Percentiles rank a stretch among this genome's conserved stretches.
Conservation (phyloP, 176 grass and related monocot genomes). For the Miscanthus lutarioriparius region DNA sequence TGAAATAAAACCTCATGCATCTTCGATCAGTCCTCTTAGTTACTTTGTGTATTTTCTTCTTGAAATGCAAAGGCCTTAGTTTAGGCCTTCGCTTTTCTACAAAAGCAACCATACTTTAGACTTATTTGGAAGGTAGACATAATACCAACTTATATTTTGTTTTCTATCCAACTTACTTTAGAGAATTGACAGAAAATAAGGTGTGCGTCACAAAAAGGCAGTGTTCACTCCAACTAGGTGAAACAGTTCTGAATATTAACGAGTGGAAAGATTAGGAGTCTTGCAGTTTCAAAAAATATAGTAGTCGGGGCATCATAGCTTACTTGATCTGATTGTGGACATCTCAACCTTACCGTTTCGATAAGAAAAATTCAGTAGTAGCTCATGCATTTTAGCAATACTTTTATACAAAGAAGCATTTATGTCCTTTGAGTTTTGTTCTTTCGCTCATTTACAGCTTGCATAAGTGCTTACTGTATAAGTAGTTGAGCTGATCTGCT, state of each 20-base stretch:
- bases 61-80: slow-evolving; percentile 46
- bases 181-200: neutral
- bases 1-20: slow-evolving; percentile 13
- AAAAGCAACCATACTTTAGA: slow-evolving; percentile 33
- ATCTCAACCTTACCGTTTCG: slow-evolving; percentile 31
- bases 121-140: slow-evolving; percentile 7
- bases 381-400: slow-evolving; percentile 15
- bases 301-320: neutral
- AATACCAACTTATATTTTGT: neutral
- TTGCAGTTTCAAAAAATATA: neutral
- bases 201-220: neutral
- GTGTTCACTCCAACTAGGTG: neutral
- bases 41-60: slow-evolving; percentile 49
- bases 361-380: slow-evolving; percentile 9
- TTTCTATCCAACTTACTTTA: neutral
- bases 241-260: slow-evolving; percentile 18
- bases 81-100: slow-evolving; percentile 59
- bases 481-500: neutral
- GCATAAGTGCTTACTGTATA: neutral
- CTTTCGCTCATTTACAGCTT: slow-evolving; percentile 12
- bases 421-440: slow-evolving; percentile 13
- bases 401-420: slow-evolving; percentile 28
- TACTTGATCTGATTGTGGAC: slow-evolving; percentile 51
- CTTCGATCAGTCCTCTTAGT: neutral
- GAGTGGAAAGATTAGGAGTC: neutral